Evolutionary conservation across 768 basidiomycete genomes (phyloP).

Genomic region (Ephemerocybe angulata): DNA sequence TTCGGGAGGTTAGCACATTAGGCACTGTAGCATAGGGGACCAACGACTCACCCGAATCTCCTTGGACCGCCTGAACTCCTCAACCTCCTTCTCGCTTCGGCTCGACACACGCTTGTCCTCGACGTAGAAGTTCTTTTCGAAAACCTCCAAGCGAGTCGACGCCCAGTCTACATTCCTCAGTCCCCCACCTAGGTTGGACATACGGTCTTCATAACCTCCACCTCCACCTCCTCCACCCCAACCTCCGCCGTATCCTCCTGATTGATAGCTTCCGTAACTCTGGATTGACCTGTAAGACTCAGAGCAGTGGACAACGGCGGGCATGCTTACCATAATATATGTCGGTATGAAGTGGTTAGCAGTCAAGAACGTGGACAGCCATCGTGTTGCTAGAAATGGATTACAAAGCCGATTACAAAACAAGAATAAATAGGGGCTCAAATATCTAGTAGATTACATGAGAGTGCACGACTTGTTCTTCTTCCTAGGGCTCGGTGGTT

Average conservation of each 20-base stretch:
- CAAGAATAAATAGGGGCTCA: background rate
- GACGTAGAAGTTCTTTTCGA: constrained; percentile 97
- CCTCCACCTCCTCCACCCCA: constrained; percentile 53
- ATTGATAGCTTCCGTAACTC: constrained; percentile 42
- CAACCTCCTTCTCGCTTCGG: constrained; percentile 80
- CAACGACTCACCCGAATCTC: constrained; percentile 72
- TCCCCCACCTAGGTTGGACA: constrained; percentile 78
- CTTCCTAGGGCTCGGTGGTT: constrained; percentile 30
- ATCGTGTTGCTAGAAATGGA: constrained; percentile 9
- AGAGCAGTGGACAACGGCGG: background rate
- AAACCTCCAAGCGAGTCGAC: constrained; percentile 65
- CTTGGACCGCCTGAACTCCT: constrained; percentile 78
- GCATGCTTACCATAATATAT: constrained; percentile 22
- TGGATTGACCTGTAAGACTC: constrained; percentile 14
- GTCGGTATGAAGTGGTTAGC: constrained; percentile 2
- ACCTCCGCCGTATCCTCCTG: constrained; percentile 39
- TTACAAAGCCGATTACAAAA: background rate
- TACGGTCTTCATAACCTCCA: constrained; percentile 61
- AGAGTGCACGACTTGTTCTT: constrained; percentile 9
- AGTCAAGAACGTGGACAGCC: constrained; percentile 6
- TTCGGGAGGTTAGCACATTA: background rate
- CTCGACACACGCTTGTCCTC: constrained; percentile 83
- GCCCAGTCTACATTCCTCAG: constrained; percentile 87
- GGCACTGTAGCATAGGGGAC: background rate
- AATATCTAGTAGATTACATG: background rate